phyloP scores from a whole-genome alignment of 1,284 basidiomycete species.

The Ustilago nuda region DNA sequence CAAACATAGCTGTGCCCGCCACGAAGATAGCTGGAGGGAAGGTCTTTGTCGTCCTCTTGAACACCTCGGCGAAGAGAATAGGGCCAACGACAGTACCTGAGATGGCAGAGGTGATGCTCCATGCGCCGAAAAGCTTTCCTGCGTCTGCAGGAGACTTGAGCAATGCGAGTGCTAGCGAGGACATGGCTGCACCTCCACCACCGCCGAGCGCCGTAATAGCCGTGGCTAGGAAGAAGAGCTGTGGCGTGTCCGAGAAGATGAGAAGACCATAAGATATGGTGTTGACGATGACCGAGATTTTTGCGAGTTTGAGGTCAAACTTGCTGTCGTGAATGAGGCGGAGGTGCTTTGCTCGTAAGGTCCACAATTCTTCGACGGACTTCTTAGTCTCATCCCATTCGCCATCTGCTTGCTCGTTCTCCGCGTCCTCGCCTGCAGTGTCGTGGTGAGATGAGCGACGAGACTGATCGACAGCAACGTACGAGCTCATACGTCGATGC shows the following conservation, averaged over 20 bases:
- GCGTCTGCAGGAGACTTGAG: constrained; percentile 60
- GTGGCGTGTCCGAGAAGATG: constrained; percentile 37
- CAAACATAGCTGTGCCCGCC: constrained; percentile 41
- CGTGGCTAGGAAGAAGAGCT: constrained; percentile 42
- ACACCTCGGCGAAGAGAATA: constrained; percentile 59
- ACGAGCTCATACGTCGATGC: constrained; percentile 21
- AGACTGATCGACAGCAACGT: constrained; percentile 24
- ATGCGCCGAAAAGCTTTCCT: constrained; percentile 67
- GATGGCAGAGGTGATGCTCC: constrained; percentile 62
- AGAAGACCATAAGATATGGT: constrained; percentile 36
- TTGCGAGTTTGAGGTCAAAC: constrained; percentile 60
- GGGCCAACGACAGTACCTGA: constrained; percentile 62
- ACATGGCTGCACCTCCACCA: constrained; percentile 63
- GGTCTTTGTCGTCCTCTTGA: constrained; percentile 45
- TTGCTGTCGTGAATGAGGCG: constrained; percentile 66
- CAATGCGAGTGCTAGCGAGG: constrained; percentile 63
- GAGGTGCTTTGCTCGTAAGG: constrained; percentile 60
- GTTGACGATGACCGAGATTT: constrained; percentile 46
- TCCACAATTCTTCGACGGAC: constrained; percentile 64
- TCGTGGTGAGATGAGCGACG: constrained; percentile 1
- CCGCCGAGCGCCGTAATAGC: constrained; percentile 56
- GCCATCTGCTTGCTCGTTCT: constrained; percentile 14
- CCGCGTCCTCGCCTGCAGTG: constrained; percentile 3
- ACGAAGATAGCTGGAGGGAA: constrained; percentile 58
- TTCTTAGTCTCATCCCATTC: constrained; percentile 46